Conservation (phyloP, 2,329 filamentous ascomycete genomes). For the Elsinoe arachidis region DNA sequence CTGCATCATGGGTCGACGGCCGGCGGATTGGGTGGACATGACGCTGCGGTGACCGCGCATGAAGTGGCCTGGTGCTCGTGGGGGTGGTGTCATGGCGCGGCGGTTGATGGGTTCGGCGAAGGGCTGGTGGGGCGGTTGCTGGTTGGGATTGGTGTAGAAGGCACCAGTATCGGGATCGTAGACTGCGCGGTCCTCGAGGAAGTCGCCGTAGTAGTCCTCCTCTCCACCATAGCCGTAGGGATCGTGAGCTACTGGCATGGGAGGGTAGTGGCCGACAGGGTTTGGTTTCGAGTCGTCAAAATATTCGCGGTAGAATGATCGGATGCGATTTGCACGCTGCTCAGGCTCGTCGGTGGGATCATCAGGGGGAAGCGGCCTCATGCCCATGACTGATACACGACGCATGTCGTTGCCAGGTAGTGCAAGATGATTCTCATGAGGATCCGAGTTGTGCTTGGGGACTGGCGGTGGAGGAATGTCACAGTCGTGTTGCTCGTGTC, state of each 20-base stretch:
- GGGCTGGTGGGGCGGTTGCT: conserved; percentile 34
- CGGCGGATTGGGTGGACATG: conserved; percentile 38
- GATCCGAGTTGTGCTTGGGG: conserved; percentile 5
- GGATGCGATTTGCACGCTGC: conserved; percentile 86
- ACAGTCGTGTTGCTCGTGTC: not conserved
- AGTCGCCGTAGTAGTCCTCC: conserved; percentile 66
- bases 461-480: conserved; percentile 1
- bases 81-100: conserved; percentile 92
- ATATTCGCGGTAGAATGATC: conserved; percentile 99
- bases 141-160: conserved; percentile 48
- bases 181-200: conserved; percentile 53
- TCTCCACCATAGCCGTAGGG: conserved; percentile 47
- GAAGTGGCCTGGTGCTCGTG: conserved; percentile 51
- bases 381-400: conserved; percentile 47
- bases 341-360: conserved; percentile 86
- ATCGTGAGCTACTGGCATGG: conserved; percentile 25
- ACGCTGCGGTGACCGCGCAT: conserved; percentile 37
- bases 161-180: conserved; percentile 50
- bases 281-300: conserved; percentile 71
- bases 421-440: not conserved
- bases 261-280: conserved; percentile 22
- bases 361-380: conserved; percentile 81
- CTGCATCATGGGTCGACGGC: conserved; percentile 26
- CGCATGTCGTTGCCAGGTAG: conserved; percentile 31
- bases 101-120: conserved; percentile 79